These are phyloP conservation scores for Anthracocystis panici-leucophaei DNA, from an alignment of 1,284 basidiomycete species.

Conservation along the genomic window DNA sequence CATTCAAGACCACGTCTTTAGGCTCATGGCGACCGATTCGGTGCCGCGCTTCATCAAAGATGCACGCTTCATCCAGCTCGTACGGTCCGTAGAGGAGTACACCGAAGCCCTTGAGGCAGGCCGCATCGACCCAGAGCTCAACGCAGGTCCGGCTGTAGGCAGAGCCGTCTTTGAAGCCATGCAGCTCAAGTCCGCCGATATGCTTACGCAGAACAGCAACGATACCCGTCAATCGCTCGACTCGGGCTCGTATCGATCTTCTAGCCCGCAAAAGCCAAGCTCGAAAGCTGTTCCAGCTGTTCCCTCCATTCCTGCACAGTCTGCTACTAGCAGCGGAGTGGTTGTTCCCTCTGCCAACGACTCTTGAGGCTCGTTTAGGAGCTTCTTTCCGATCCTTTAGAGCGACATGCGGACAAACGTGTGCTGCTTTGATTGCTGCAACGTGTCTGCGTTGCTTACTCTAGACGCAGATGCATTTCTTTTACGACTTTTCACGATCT, in stretches of 20 bases:
- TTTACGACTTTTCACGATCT: constrained; percentile 10
- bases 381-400: background rate
- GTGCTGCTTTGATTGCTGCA: constrained; percentile 11
- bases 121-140: constrained; percentile 55
- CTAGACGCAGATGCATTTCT: background rate
- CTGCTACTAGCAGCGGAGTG: constrained; percentile 19
- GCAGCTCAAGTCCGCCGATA: constrained; percentile 52
- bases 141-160: constrained; percentile 54
- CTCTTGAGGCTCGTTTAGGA: background rate
- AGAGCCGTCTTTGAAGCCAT: constrained; percentile 61
- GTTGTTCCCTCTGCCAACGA: constrained; percentile 2
- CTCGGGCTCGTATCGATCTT: constrained; percentile 13
- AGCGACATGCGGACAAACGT: background rate
- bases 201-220: constrained; percentile 36
- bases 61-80: constrained; percentile 58
- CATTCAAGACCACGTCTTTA: constrained; percentile 95
- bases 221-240: constrained; percentile 40
- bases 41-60: constrained; percentile 75
- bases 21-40: constrained; percentile 96
- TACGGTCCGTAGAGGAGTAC: constrained; percentile 65
- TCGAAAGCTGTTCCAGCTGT: constrained; percentile 15
- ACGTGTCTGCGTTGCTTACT: background rate
- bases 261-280: constrained; percentile 11
- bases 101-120: constrained; percentile 63
- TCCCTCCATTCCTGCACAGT: constrained; percentile 12